Base-by-base conservation (phyloP, 176 grass and related monocot genomes). In the Lolium multiflorum region DNA sequence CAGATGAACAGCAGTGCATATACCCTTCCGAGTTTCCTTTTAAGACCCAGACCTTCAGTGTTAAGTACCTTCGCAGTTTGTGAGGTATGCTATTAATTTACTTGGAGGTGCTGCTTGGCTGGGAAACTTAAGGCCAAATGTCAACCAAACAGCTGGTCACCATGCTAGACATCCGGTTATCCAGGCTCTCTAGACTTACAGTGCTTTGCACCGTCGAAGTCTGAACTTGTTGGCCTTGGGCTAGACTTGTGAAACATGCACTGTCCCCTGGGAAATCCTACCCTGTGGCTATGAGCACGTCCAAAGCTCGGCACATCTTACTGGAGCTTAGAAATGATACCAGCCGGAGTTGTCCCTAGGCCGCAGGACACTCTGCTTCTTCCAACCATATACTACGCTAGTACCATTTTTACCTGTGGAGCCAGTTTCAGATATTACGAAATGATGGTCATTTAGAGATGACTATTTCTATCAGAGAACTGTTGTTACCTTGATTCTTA, bases 371-470 rank as follows among this genome's bases (percentile, higher is more conserved):
- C 44, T 16, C 90, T 71, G 5, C 86, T 81, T 84, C 96, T 94
- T 0, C 90, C 28, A 1, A 92, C 87, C 88, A 95, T 74, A 44
- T 98, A 35, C 31, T 35, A 35, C 31, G 31, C 92, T 86, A 92
- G 91, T 20, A 84, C 96, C 93, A 96, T 70, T 80, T 96, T 94
- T 74, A 98, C 96, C 91, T 98, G 90, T 12, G 17, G 20, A 43
- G 1, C 44, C 2, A 7, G 16, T 18, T 82, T 78, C 71, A 87
- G 66, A 48, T 48, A 56, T 47, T 26, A 20, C 4, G 6, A 63
- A 3, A 39, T 4, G 37, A 6, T 14, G 22, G 47, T 67, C 9
- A 0, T 47, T 31, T 5, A 61, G 2, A 1, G 28, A 14, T 71
- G 18, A 26, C 60, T 73, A 58, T 21, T 78, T 58, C 6, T 15